These are phyloP conservation scores for Diaporthe citri DNA, from an alignment of 2,329 filamentous ascomycete genomes.

Conservation along the genomic window DNA sequence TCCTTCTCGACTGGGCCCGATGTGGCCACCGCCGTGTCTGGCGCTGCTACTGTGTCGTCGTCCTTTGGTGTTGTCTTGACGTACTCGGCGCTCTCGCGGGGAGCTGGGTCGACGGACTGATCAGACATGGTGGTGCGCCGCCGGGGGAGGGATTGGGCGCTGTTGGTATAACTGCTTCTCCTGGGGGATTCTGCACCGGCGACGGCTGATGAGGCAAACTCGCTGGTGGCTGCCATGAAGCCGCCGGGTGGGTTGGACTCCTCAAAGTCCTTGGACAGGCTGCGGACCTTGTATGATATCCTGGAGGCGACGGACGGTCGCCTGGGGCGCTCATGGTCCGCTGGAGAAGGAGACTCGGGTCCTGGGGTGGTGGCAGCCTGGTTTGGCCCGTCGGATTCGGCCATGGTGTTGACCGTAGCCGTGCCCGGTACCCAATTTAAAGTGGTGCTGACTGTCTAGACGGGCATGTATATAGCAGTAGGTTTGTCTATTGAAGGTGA, in stretches of 20 bases:
- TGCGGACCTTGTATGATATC: slow-evolving; percentile 37
- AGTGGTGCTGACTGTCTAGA: slow-evolving; percentile 7
- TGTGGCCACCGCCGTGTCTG: background rate
- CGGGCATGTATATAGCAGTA: background rate
- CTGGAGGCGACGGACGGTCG: slow-evolving; percentile 40
- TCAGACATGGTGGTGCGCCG: slow-evolving; percentile 34
- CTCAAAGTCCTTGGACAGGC: slow-evolving; percentile 52
- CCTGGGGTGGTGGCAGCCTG: slow-evolving; percentile 29
- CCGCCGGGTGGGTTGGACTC: slow-evolving; percentile 61
- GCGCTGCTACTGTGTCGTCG: background rate
- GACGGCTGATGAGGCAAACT: slow-evolving; percentile 57
- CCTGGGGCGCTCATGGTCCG: slow-evolving; percentile 34
- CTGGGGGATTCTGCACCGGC: slow-evolving; percentile 39
- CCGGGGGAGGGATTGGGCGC: slow-evolving; percentile 10
- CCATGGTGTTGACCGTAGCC: slow-evolving; percentile 34
- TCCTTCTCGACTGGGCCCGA: slow-evolving; percentile 19
- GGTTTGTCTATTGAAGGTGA: background rate
- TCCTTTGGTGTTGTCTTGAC: background rate
- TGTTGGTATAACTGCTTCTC: slow-evolving; percentile 36
- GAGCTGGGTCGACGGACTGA: slow-evolving; percentile 11
- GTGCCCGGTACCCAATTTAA: background rate
- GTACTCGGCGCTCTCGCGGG: slow-evolving; percentile 25
- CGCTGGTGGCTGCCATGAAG: slow-evolving; percentile 61
- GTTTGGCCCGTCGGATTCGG: slow-evolving; percentile 31
- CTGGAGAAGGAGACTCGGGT: background rate